A percentile compares a stretch with the other conserved stretches of the same genome.
Evolutionary conservation across 768 basidiomycete species (phyloP).

Genomic region (Pholiota conissans): DNA sequence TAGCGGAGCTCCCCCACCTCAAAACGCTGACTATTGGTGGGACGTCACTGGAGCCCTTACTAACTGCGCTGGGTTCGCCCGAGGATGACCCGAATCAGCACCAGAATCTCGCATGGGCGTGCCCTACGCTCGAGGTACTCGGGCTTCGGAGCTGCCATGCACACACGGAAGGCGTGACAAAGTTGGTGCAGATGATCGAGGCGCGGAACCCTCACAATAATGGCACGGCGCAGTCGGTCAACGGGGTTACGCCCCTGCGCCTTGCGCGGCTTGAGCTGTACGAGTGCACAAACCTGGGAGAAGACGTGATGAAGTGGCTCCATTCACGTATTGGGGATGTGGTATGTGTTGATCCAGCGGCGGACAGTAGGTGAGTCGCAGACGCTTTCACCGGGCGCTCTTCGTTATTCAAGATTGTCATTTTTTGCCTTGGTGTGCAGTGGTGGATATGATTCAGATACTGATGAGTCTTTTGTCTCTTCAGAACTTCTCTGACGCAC

Average conservation of each 20-base stretch:
- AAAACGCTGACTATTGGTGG: constrained; percentile 63
- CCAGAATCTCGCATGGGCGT: constrained; percentile 49
- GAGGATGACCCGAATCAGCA: constrained; percentile 50
- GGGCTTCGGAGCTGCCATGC: constrained; percentile 65
- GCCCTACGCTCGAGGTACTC: constrained; percentile 60
- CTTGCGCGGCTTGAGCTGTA: constrained; percentile 61
- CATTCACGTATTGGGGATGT: constrained; percentile 61
- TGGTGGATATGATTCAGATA: constrained; percentile 9
- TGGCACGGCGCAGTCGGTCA: constrained; percentile 30
- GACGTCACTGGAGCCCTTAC: constrained; percentile 63
- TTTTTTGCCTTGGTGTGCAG: neutral
- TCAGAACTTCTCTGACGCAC: constrained; percentile 7
- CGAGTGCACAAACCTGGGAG: constrained; percentile 65
- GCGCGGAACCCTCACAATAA: constrained; percentile 65
- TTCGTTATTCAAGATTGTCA: constrained; percentile 1
- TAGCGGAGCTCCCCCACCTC: constrained; percentile 58
- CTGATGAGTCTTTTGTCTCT: constrained; percentile 8
- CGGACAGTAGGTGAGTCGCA: constrained; percentile 41
- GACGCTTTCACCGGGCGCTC: neutral
- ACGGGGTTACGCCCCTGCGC: constrained; percentile 51
- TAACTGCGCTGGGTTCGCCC: constrained; percentile 55
- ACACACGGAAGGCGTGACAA: constrained; percentile 62
- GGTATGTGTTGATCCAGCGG: constrained; percentile 57
- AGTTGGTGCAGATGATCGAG: constrained; percentile 72
- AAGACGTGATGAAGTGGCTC: constrained; percentile 72